Percentiles rank a stretch among this genome's conserved stretches.
phyloP scores from a whole-genome alignment of 345 rosid species.

The Physaria fendleri region DNA sequence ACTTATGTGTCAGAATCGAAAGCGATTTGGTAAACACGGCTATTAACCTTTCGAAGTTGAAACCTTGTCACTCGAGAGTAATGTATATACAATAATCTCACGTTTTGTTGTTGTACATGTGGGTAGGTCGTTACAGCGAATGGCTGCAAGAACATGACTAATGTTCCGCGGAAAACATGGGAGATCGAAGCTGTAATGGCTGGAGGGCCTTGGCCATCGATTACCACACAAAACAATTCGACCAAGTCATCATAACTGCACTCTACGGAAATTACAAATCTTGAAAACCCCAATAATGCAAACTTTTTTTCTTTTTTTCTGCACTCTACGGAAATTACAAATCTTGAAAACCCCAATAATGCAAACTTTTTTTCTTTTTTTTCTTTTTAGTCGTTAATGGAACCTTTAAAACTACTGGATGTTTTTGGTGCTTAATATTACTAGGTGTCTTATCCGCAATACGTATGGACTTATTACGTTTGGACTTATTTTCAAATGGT shows the following conservation, averaged over 20 bases:
- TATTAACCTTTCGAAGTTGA: neutral
- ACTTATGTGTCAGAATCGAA: constrained; percentile 73
- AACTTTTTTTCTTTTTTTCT: neutral
- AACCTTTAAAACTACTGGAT: too few species aligned
- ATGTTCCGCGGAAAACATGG: constrained; percentile 50
- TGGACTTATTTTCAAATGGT: too few species aligned
- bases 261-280: neutral
- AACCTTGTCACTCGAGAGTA: neutral
- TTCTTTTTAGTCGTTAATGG: too few species aligned
- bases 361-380: neutral
- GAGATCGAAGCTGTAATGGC: constrained; percentile 96
- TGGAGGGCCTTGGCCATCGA: constrained; percentile 62
- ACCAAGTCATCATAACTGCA: constrained; percentile 15
- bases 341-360: neutral
- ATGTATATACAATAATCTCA: neutral
- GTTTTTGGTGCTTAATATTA: too few species aligned
- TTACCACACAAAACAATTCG: neutral
- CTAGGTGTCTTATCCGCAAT: too few species aligned
- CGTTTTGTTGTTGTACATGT: neutral
- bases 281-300: neutral
- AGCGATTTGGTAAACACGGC: constrained; percentile 66
- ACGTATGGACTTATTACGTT: too few species aligned
- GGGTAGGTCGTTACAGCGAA: constrained; percentile 49
- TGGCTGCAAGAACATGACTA: constrained; percentile 82
- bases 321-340: neutral